Percentiles rank a stretch among this genome's conserved stretches.
These are phyloP conservation scores for Amphicarpaea edgeworthii DNA, from an alignment of 306 rosid species.

Conservation along the genomic window DNA sequence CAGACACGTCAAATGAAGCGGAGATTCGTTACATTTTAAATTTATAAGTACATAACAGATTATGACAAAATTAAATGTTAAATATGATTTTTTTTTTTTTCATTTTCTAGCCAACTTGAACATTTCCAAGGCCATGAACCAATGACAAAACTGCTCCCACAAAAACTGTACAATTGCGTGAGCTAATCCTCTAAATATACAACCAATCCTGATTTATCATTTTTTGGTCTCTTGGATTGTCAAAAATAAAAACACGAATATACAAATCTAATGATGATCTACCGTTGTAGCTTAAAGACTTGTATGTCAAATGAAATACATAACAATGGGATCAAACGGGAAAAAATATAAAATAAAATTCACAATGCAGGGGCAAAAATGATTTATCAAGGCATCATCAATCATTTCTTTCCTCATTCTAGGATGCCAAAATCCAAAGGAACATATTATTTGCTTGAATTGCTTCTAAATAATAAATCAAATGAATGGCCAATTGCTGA, in stretches of 20 bases:
- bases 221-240: background rate
- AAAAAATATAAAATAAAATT: slow-evolving; percentile 40
- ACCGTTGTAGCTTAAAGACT: slow-evolving; percentile 42
- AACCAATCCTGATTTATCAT: background rate
- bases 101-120: background rate
- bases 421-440: slow-evolving; percentile 44
- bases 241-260: slow-evolving; percentile 10
- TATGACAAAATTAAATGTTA: background rate
- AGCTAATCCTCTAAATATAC: background rate
- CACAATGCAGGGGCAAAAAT: slow-evolving; percentile 43
- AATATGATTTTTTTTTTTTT: background rate
- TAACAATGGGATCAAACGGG: slow-evolving; percentile 48
- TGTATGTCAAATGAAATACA: slow-evolving; percentile 42
- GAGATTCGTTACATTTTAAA: background rate
- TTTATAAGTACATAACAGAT: background rate
- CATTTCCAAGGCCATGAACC: too few relatives aligned
- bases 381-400: slow-evolving; percentile 19
- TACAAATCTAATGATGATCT: slow-evolving; percentile 45
- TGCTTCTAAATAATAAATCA: slow-evolving; percentile 58
- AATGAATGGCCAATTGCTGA: slow-evolving; percentile 69
- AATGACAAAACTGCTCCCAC: too few relatives aligned
- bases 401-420: slow-evolving; percentile 41
- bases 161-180: slow-evolving; percentile 48
- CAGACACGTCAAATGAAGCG: too few relatives aligned
- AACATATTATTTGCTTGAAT: slow-evolving; percentile 51